Evolutionary conservation across 73 alveolate genomes (phyloP), one percentile per base, ranked within the genome.

Genomic region (Paramecium pentaurelia): DNA sequence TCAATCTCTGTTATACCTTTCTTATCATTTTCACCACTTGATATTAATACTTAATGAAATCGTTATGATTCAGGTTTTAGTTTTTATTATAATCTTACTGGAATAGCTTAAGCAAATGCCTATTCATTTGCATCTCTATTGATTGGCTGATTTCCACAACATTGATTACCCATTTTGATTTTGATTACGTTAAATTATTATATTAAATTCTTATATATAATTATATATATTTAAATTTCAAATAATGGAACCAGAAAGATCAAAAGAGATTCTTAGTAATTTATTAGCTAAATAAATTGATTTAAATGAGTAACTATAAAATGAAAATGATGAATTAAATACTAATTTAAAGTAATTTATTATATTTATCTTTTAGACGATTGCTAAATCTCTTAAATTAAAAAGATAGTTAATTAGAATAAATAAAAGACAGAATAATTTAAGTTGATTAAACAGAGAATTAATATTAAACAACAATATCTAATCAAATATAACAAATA

Each of bases 41-140:
- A 80, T 20, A 80, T 14, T 34, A 80, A 11, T 9, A 80, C 91
- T 47, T 80, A 44, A 49, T 80, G 75, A 80, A 80, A 80, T 45
- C 91, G 22, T 47, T 42, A 34, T 27, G 91, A 80, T 49, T 80
- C 91, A 27, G 77, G 77, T 80, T 47, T 45, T 4, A 80, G 34
- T 47, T 80, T 80, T 44, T 14, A 20, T 25, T 45, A 80, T 25
- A 80, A 80, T 80, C 91, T 40, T 16, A 80, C 77, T 38, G 91
- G 91, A 12, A 80, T 80, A 8, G 91, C 77, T 25, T 40, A 49
- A 20, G 91, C 91, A 80, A 80, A 45, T 40, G 77, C 91, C n/a
- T 45, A 44, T 27, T 80, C 77, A 80, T 80, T 80, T 2, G 75
- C 91, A 80, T 80, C 89, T 42, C 71, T 77, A 77, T 77, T 77